Base-by-base conservation (phyloP, 1,139 yeast genomes). In the Hyphopichia buzzinii region DNA sequence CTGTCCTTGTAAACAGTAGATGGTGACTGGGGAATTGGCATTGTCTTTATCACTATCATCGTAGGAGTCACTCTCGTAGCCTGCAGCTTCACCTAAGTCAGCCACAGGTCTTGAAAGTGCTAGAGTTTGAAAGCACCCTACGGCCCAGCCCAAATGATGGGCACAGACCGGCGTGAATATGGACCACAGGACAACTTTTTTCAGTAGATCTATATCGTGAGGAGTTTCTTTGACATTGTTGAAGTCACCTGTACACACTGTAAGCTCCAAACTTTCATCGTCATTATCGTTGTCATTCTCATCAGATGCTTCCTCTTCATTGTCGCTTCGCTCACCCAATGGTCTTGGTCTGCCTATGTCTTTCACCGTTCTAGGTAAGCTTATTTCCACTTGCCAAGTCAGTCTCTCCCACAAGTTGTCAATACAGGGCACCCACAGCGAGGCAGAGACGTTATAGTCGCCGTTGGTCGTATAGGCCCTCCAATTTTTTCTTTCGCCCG, bases 351-450 rank as follows among this genome's bases (percentile, higher is more conserved):
- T 62, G 1, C 87, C 84, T 24, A 86, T 76, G 56, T 86, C 90
- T 30, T 79, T 79, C 1, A 90, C 72, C 0, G 94, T 83, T 48
- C 89, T 74, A 0, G 97, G 96, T 1, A 88, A 79, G 42, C 82
- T 79, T 12, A 94, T 69, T 50, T 88, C 95, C 12, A 94, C 59
- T 41, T 90, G 89, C 98, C 98, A 94, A 0, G 97, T 85, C 32
- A 86, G 84, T 41, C 89, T 77, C 49, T 89, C 97, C 79, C 92
- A 84, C 26, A 89, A 58, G 33, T 85, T 87, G 48, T 94, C 97
- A 4, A 92, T 73, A 54, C 98, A 94, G 0, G 99, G 99, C 32
- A 92, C 85, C 98, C 99, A 94, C 15, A 89, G 83, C 2, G 96
- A 86, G 0, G 97, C 86, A 11, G 95, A 79, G 7, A 85, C 73